phyloP scores from a whole-genome alignment of 257 asterid species.

The Penstemon newberryi region DNA sequence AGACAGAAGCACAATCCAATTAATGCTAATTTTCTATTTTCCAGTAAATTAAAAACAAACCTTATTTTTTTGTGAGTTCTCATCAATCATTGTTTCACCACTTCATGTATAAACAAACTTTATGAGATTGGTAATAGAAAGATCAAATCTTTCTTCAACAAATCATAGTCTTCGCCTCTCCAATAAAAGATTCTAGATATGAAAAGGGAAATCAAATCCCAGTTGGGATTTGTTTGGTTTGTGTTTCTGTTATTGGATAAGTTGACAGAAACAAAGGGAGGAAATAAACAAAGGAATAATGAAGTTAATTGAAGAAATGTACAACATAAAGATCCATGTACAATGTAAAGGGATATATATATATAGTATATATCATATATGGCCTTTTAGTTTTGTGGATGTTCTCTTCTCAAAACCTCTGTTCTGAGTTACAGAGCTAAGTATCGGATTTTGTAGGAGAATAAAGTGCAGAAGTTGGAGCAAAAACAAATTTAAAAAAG shows the following conservation, averaged over 20 bases:
- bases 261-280: conserved; percentile 25
- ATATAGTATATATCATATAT: neutral
- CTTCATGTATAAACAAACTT: conserved; percentile 45
- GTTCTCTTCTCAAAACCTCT: conserved; percentile 50
- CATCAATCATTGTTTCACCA: conserved; percentile 88
- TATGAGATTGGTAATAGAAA: conserved; percentile 20
- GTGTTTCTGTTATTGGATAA: conserved; percentile 31
- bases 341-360: conserved; percentile 24
- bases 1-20: conserved; percentile 32
- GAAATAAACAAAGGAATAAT: conserved; percentile 22
- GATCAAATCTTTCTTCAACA: conserved; percentile 39
- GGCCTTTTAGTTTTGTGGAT: conserved; percentile 31
- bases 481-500: conserved; percentile 10
- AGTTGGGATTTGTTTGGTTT: conserved; percentile 18
- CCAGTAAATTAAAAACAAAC: conserved; percentile 38
- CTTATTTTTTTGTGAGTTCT: conserved; percentile 78
- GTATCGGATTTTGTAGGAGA: conserved; percentile 70
- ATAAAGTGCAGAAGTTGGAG: conserved; percentile 66
- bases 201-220: conserved; percentile 27
- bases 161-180: conserved; percentile 16
- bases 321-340: conserved; percentile 30
- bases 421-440: conserved; percentile 63
- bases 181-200: conserved; percentile 3
- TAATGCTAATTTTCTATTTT: conserved; percentile 28
- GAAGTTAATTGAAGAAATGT: conserved; percentile 40